Evolutionary conservation across 2,329 filamentous ascomycete genomes (phyloP).

Genomic region (Zasmidium cellare): DNA sequence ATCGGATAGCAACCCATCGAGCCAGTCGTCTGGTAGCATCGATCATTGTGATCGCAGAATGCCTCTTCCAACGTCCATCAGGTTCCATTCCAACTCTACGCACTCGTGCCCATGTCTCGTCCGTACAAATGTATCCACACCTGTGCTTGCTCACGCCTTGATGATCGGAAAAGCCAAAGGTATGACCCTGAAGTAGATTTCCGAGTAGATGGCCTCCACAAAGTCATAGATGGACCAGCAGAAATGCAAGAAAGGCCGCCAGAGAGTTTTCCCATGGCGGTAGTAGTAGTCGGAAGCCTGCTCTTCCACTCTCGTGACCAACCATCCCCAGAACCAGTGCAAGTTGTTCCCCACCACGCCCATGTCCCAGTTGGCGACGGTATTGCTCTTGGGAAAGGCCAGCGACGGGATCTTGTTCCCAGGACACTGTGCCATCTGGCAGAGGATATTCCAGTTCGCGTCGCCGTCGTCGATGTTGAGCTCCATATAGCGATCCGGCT

Average conservation of each 20-base stretch:
- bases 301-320: slow-evolving; percentile 29
- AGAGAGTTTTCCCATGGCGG: slow-evolving; percentile 14
- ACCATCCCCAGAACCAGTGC: slow-evolving; percentile 30
- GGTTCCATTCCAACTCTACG: background rate
- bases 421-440: slow-evolving; percentile 22
- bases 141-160: background rate
- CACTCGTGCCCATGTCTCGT: background rate
- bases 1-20: too few species aligned
- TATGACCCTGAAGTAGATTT: slow-evolving; percentile 25
- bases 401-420: slow-evolving; percentile 15
- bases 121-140: background rate
- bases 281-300: slow-evolving; percentile 26
- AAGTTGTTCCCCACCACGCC: slow-evolving; percentile 21
- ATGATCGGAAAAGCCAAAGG: background rate
- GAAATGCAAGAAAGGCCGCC: slow-evolving; percentile 19
- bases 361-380: slow-evolving; percentile 29
- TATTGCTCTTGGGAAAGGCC: slow-evolving; percentile 29
- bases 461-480: slow-evolving; percentile 26
- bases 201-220: slow-evolving; percentile 28
- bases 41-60: too few species aligned
- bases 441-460: slow-evolving; percentile 25
- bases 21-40: too few species aligned
- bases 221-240: slow-evolving; percentile 27
- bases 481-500: slow-evolving; percentile 23
- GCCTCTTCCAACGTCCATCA: too few species aligned